phyloP scores from a whole-genome alignment of 2,329 filamentous ascomycete species.

The Lachnellula hyalina region DNA sequence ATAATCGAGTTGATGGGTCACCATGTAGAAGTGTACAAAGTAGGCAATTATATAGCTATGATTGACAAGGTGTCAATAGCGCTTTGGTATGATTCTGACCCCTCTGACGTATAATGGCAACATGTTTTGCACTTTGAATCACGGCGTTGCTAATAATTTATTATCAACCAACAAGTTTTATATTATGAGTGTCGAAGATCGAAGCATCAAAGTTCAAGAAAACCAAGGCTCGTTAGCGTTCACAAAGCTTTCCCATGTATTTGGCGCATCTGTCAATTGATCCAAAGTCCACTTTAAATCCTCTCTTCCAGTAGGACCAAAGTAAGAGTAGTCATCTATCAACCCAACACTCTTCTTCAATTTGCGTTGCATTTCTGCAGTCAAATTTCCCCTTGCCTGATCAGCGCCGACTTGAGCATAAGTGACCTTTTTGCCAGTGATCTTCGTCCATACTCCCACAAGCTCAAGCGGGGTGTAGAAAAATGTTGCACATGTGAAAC shows the following conservation, averaged over 20 bases:
- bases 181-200: too few species aligned
- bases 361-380: slow-evolving; percentile 1
- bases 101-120: too few species aligned
- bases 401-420: slow-evolving; percentile 45
- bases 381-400: slow-evolving; percentile 50
- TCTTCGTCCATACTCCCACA: slow-evolving; percentile 28
- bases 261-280: slow-evolving; percentile 27
- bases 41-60: too few species aligned
- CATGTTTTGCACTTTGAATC: too few species aligned
- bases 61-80: too few species aligned
- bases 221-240: slow-evolving; percentile 20
- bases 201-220: neutral
- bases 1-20: too few species aligned
- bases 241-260: slow-evolving; percentile 34
- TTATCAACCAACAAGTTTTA: too few species aligned
- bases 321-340: slow-evolving; percentile 31
- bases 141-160: too few species aligned
- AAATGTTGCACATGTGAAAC: slow-evolving; percentile 40
- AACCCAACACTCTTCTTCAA: slow-evolving; percentile 1
- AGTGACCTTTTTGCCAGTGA: slow-evolving; percentile 30
- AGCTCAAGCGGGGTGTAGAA: slow-evolving; percentile 32
- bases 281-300: slow-evolving; percentile 29
- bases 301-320: slow-evolving; percentile 29
- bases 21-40: too few species aligned
- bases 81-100: too few species aligned